Base-by-base conservation (phyloP, 805 yeast species). In the Clavispora santaluciae region DNA sequence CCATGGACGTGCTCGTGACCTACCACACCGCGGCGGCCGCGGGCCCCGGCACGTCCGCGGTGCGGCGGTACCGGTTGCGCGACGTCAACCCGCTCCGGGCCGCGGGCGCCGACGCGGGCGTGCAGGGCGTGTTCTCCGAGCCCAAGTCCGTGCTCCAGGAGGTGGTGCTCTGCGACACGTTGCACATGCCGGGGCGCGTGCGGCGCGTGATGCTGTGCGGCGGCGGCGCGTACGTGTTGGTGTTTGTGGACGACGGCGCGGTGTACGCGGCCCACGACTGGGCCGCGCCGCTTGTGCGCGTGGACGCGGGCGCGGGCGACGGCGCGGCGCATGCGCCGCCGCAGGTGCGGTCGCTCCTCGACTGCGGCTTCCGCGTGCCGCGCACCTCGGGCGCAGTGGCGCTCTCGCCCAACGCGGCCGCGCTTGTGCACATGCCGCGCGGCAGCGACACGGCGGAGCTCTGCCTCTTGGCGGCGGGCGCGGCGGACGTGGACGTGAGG, bases 281-380 rank as follows among this genome's bases (percentile, higher is more conserved):
- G 31, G 12, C 10, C 20, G 31, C 31, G 31, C 31, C 31, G n/a
- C 31, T 28, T 9, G 31, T 28, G 20, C 31, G 31, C 21, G 31
- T 28, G 31, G 31, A 28, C 18, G 15, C 20, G 12, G 31, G 10
- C 16, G 29, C 29, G 17, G n/a, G 17, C 26, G 26, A n/a, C 5
- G 26, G 13, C 11, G 26, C 15, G 5, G 9, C 7, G 13, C 15
- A n/a, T n/a, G 17, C 16, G 30, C 10, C 76, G 2, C 21, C 49
- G 1, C 40, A 65, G 0, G 61, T 78, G 4, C 53, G 68, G 3
- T 61, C 76, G 0, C 49, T 80, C 3, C 60, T 70, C 22, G 85
- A 80, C 47, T 68, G 75, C 5, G 86, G 85, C 0, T 81, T 73
- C 53, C 57, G 63, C 36, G 68, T 79, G 33, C 75, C 79, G 0